Evolutionary conservation across 495 filamentous ascomycete genomes (phyloP).

Genomic region (Articulospora tetracladia): DNA sequence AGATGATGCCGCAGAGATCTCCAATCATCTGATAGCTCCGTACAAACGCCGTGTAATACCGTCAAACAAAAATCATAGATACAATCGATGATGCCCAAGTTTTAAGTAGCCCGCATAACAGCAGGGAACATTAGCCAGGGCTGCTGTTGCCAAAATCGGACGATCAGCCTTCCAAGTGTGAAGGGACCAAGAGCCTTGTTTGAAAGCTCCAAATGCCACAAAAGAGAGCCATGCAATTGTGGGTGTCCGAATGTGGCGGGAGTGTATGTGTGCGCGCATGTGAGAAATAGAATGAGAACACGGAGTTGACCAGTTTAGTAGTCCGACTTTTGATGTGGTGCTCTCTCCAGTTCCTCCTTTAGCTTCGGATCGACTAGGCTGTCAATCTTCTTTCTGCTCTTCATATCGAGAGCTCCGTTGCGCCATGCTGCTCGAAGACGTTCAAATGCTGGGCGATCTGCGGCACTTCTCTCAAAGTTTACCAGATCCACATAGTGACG

Average conservation of each 20-base stretch:
- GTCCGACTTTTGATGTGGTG: slow-evolving; percentile 19
- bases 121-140: not conserved
- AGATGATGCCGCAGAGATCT: slow-evolving; percentile 19
- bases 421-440: slow-evolving; percentile 46
- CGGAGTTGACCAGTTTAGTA: not conserved
- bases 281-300: not conserved
- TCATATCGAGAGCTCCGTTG: slow-evolving; percentile 49
- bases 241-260: not conserved
- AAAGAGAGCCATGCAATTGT: not conserved
- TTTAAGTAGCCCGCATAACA: slow-evolving; percentile 5
- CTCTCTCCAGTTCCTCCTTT: slow-evolving; percentile 38
- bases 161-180: not conserved
- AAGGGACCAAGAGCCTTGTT: not conserved
- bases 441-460: slow-evolving; percentile 42
- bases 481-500: slow-evolving; percentile 51
- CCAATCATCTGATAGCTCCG: slow-evolving; percentile 23
- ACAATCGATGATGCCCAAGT: slow-evolving; percentile 18
- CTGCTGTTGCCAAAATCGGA: not conserved
- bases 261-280: not conserved
- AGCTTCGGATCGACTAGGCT: slow-evolving; percentile 38
- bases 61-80: slow-evolving; percentile 29
- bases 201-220: not conserved
- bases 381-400: slow-evolving; percentile 53
- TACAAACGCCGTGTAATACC: slow-evolving; percentile 23
- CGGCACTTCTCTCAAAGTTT: slow-evolving; percentile 30